phyloP scores from a whole-genome alignment of 2,329 filamentous ascomycete genomes.

The Cladorrhinum sp. region DNA sequence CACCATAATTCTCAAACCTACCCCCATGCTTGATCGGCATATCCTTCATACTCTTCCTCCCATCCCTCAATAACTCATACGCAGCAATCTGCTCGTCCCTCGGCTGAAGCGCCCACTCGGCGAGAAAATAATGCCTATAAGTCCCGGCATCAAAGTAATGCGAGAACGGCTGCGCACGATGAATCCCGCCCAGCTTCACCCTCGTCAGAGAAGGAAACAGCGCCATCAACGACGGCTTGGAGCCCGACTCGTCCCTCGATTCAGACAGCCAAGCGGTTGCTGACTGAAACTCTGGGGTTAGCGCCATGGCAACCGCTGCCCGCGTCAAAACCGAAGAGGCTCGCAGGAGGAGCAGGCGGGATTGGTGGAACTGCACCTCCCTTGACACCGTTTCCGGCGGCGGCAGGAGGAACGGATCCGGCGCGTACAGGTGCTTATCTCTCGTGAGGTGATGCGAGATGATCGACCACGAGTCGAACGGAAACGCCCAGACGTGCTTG shows the following conservation, averaged over 20 bases:
- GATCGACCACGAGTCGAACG: conserved; percentile 45
- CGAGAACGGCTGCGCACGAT: conserved; percentile 42
- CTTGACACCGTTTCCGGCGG: background rate
- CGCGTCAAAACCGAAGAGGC: conserved; percentile 16
- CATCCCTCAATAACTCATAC: background rate
- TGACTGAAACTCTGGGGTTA: conserved; percentile 5
- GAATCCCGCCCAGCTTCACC: conserved; percentile 41
- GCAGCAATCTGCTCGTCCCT: background rate
- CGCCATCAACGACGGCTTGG: background rate
- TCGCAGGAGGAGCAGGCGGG: conserved; percentile 7
- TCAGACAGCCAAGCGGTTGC: conserved; percentile 10
- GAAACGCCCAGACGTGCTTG: conserved; percentile 46
- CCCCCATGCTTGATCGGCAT: background rate
- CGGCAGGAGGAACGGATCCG: background rate
- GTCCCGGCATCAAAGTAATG: conserved; percentile 35
- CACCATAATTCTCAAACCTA: background rate
- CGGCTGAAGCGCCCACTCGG: background rate
- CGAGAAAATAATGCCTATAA: background rate
- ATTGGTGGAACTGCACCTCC: conserved; percentile 1
- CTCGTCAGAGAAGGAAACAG: conserved; percentile 22
- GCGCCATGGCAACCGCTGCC: conserved; percentile 14
- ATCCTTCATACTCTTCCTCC: background rate
- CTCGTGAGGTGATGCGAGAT: conserved; percentile 38
- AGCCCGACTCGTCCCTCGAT: background rate
- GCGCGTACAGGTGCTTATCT: conserved; percentile 36